These are phyloP conservation scores for Lactarius hatsudake DNA, from an alignment of 768 basidiomycete genomes.

Conservation along the genomic window DNA sequence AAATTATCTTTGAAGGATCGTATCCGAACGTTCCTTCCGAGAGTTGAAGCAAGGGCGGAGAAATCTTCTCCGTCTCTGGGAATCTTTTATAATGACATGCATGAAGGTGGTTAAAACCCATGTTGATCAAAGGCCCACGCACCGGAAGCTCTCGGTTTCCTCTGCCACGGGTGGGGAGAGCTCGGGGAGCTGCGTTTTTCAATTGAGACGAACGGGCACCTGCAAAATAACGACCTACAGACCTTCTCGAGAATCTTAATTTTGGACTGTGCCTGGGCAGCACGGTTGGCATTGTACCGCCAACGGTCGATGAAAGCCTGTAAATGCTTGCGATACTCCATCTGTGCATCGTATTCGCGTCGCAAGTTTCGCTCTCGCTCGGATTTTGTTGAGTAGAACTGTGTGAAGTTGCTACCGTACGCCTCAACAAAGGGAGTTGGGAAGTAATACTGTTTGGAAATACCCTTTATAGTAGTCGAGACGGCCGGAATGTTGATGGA, in stretches of 20 bases:
- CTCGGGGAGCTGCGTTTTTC: slow-evolving; percentile 68
- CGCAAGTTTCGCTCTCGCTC: slow-evolving; percentile 88
- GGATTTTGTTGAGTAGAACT: slow-evolving; percentile 98
- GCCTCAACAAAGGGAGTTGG: slow-evolving; percentile 9
- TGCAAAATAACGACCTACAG: neutral
- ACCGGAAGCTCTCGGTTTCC: slow-evolving; percentile 92
- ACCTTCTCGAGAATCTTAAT: slow-evolving; percentile 77
- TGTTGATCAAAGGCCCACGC: slow-evolving; percentile 20
- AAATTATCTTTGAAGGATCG: slow-evolving; percentile 65
- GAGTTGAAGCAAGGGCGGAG: slow-evolving; percentile 91
- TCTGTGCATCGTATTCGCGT: slow-evolving; percentile 95
- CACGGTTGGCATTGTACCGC: slow-evolving; percentile 96
- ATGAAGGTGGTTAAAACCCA: neutral
- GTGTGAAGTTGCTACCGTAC: slow-evolving; percentile 80
- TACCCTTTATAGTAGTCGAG: slow-evolving; percentile 98
- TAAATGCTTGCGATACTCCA: slow-evolving; percentile 91
- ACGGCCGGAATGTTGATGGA: slow-evolving; percentile 91
- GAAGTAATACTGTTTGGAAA: slow-evolving; percentile 15
- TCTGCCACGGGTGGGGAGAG: slow-evolving; percentile 90
- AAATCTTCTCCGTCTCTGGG: slow-evolving; percentile 96
- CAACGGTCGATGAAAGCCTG: slow-evolving; percentile 98
- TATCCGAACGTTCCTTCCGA: slow-evolving; percentile 92
- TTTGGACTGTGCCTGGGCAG: slow-evolving; percentile 81
- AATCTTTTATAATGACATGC: slow-evolving; percentile 48
- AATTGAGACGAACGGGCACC: neutral